Base-by-base conservation (phyloP, 31 red algal genomes). In the Bonnemaisonia californica region DNA sequence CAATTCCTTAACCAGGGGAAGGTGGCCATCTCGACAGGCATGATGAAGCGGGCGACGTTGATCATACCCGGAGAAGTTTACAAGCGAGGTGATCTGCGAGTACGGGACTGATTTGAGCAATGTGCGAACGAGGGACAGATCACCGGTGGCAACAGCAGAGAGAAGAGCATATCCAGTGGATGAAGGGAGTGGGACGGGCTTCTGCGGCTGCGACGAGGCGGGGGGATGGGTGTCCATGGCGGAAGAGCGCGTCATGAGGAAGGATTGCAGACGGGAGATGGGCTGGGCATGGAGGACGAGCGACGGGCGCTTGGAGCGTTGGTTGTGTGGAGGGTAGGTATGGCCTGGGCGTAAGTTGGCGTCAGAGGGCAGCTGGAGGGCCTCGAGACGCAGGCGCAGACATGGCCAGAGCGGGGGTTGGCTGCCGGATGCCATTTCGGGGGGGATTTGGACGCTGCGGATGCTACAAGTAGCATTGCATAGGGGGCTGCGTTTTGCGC, bases 51-150 rank as follows among this genome's bases (percentile, higher is more conserved):
- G 83, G 21, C 70, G 59, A 23, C 94, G 89, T 2, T 73, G 51
- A 54, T 93, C 94, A 56, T 96, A 96, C 54, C 87, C 85, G 18
- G 76, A 41, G 47, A 82, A 81, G 54, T 83, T 91, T 23, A 66
- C 71, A 2, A 79, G 74, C 27, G 40, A 11, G 8, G 79, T 2
- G 66, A 62, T 62, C 45, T 21, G 41, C 39, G 51, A 2, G n/a
- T 62, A 48, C 29, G 65, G 31, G 22, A 30, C 2, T 5, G 28
- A 5, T 3, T 3, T 2, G 4, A 82, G 30, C 34, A 82, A 28
- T 7, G 40, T 29, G 27, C 79, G 79, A 22, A 82, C 64, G 3
- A 24, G 42, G 8, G 11, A 27, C 34, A 71, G 38, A 30, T 82
- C 65, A 11, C 42, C 64, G 29, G 30, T 28, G 18, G 79, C 79